A percentile compares a stretch with the other conserved stretches of the same genome.
Evolutionary conservation across 345 rosid genomes (phyloP).

Genomic region (Cardamine chenopodiifolia): DNA sequence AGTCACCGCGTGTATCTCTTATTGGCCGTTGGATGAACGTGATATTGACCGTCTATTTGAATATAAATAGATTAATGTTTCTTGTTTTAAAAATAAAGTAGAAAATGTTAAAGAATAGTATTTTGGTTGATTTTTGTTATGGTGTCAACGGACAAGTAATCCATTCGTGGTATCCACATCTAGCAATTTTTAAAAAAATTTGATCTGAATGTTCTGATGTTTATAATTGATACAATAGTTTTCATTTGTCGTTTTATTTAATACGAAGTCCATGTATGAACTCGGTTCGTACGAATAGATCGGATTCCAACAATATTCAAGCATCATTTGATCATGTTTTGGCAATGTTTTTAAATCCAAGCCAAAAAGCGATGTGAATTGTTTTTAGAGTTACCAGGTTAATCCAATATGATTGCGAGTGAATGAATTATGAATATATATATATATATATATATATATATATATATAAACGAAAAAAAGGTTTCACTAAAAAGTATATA

Average conservation of each 20-base stretch:
- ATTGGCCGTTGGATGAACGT: slow-evolving; percentile 22
- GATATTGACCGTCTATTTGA: slow-evolving; percentile 10
- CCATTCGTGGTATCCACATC: slow-evolving; percentile 39
- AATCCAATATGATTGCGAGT: neutral
- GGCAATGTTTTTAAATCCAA: neutral
- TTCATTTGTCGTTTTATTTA: neutral
- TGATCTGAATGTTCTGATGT: neutral
- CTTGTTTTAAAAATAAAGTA: neutral
- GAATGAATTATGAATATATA: neutral
- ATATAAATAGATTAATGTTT: slow-evolving; percentile 16
- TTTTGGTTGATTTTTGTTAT: slow-evolving; percentile 35
- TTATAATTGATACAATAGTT: neutral
- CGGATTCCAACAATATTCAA: neutral
- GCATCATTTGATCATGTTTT: neutral
- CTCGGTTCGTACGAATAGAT: neutral
- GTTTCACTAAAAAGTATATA: too few species aligned
- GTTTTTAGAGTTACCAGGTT: neutral
- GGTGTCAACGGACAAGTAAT: slow-evolving; percentile 26
- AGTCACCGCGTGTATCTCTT: slow-evolving; percentile 17
- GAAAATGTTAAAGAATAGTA: neutral
- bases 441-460: neutral
- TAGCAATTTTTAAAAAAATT: neutral
- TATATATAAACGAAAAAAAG: too few species aligned
- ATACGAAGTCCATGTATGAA: neutral
- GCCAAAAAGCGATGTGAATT: neutral